A percentile compares a stretch with the other conserved stretches of the same genome.
phyloP scores from a whole-genome alignment of 371 early-diverging fungal genomes.

The Nematocida major region DNA sequence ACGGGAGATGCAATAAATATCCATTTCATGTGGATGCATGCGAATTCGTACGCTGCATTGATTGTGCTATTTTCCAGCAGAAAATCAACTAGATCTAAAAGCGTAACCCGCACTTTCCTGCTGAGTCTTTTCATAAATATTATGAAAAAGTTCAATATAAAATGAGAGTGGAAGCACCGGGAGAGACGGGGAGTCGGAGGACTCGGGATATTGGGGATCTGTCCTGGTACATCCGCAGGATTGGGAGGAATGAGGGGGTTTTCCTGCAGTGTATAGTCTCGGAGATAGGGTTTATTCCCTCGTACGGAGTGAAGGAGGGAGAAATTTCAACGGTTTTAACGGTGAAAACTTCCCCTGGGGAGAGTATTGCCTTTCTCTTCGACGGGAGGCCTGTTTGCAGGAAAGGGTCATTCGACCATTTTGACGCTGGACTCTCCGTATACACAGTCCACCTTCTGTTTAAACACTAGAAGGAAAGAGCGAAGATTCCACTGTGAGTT shows the following conservation, averaged over 20 bases:
- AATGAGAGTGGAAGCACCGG: too few species aligned
- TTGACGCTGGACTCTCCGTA: constrained; percentile 24
- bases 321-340: background rate
- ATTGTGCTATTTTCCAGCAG: background rate
- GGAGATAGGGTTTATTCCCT: constrained; percentile 1
- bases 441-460: constrained; percentile 34
- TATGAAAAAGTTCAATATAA: constrained; percentile 11
- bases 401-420: constrained; percentile 13
- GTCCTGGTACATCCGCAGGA: background rate
- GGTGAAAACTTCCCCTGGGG: background rate
- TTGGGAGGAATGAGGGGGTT: background rate
- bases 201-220: too few species aligned
- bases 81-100: background rate
- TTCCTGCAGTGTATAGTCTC: background rate
- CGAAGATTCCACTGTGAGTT: too few species aligned
- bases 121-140: background rate
- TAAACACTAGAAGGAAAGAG: background rate
- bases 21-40: background rate
- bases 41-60: background rate
- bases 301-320: background rate
- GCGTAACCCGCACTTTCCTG: background rate
- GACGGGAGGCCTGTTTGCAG: background rate
- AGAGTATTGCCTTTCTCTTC: background rate
- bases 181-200: too few species aligned
- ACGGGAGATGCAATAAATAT: background rate